Evolutionary conservation across 108 stramenopile species (phyloP), one percentile per base, ranked within the genome.

Genomic region (Pseudonitzschia multiseries): DNA sequence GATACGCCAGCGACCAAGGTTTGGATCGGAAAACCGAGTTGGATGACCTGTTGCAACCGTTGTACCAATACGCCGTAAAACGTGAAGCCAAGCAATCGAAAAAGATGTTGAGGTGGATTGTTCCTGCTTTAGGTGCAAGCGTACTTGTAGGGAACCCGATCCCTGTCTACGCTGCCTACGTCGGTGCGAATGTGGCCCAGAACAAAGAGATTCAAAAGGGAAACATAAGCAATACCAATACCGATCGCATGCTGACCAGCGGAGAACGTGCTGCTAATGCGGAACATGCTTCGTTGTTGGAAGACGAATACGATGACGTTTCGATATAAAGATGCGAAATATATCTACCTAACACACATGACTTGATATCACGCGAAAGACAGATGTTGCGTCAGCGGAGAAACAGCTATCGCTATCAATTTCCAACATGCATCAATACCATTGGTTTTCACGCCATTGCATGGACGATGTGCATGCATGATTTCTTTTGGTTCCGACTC

Each of bases 11-110:
- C 28, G 26, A 64, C 15, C 76, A 83, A 21, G 63, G 60, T 31
- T 57, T 87, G 21, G 86, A 87, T 64, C 81, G 86, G 6, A 54
- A 78, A 48, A 51, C 64, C 33, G 86, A 87, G 78, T 78, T 79
- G 43, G 54, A 72, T 9, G 86, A 84, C 31, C 68, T 87, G n/a
- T 29, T 60, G 28, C 53, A 59, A 26, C 71, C 71, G 15, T 54
- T 71, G 42, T 46, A 60, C 8, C 10, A 71, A 42, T 71, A 71
- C 43, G 56, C 41, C 24, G 24, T 27, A 21, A 24, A 29, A 71
- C 71, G 71, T 27, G 71, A 57, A 44, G 71, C 41, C 22, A 71
- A 61, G 20, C 43, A 57, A 28, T 33, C 71, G 32, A 32, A 42
- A 57, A 60, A 46, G 21, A 71, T 46, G 42, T 8, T 71, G 24